These are phyloP conservation scores for Dispira simplex DNA, from an alignment of 192 early-diverging fungal species.

Conservation along the genomic window DNA sequence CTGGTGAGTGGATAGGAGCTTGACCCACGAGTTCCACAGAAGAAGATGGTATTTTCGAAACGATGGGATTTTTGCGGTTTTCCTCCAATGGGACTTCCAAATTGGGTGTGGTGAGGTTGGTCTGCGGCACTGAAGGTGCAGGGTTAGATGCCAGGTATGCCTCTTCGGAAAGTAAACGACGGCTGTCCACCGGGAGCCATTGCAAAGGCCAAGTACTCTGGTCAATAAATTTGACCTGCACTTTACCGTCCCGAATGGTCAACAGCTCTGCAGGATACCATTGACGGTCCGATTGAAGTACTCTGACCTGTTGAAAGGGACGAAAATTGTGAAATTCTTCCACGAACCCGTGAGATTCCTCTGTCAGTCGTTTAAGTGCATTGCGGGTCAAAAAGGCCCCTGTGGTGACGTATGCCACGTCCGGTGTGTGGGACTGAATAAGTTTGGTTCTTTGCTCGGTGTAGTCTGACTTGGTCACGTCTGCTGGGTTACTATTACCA, in stretches of 20 bases:
- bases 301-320: constrained; percentile 1
- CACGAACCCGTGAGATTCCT: constrained; percentile 9
- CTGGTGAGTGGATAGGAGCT: background rate
- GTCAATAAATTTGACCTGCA: constrained; percentile 14
- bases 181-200: constrained; percentile 9
- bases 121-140: background rate
- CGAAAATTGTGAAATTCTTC: background rate
- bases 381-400: constrained; percentile 31
- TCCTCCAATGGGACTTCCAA: background rate
- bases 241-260: constrained; percentile 18
- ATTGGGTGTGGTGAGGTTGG: background rate
- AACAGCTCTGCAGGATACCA: constrained; percentile 17
- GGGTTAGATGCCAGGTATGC: background rate
- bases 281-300: constrained; percentile 5
- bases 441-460: too few relatives aligned
- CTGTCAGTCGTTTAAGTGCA: constrained; percentile 24
- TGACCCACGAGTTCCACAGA: background rate
- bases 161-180: constrained; percentile 1
- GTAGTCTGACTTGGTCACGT: too few relatives aligned
- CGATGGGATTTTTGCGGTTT: background rate
- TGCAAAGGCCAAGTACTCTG: background rate
- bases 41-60: background rate
- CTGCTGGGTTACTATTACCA: too few relatives aligned
- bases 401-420: constrained; percentile 20
- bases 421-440: background rate